Conservation (phyloP, 345 rosid species). For the Eucalyptus leucophloia region DNA sequence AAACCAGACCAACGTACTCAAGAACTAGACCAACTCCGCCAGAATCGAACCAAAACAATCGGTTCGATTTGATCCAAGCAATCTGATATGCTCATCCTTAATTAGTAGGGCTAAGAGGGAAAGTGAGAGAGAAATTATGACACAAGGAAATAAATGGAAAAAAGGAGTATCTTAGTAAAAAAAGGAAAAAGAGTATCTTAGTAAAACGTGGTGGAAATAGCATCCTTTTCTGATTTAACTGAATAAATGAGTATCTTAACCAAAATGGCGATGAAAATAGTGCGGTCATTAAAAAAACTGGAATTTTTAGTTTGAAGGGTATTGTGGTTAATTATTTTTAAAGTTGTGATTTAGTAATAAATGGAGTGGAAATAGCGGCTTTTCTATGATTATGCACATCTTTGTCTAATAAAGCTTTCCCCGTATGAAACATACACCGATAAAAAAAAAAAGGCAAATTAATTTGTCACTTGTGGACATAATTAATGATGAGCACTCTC, state of each 20-base stretch:
- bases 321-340: not conserved
- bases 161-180: too few species aligned
- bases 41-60: too few species aligned
- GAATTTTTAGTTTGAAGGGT: not conserved
- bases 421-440: not conserved
- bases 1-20: accelerated
- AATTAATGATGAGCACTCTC: not conserved
- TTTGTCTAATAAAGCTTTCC: not conserved
- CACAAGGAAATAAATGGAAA: too few species aligned
- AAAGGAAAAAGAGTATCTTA: too few species aligned
- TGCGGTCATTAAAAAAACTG: not conserved
- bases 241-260: too few species aligned
- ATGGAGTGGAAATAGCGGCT: not conserved
- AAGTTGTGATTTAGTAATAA: not conserved
- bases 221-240: too few species aligned
- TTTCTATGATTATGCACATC: not conserved
- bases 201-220: too few species aligned
- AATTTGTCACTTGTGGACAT: not conserved
- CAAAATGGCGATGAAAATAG: not conserved
- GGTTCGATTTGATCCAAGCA: too few species aligned
- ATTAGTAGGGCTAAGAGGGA: too few species aligned
- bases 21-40: too few species aligned
- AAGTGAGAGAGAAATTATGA: too few species aligned
- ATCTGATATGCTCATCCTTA: too few species aligned
- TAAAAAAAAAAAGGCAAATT: not conserved